A percentile compares a stretch with the other conserved stretches of the same genome.
These are phyloP conservation scores for Cyclotella baltica DNA, from an alignment of 108 stramenopile genomes.

Conservation along the genomic window DNA sequence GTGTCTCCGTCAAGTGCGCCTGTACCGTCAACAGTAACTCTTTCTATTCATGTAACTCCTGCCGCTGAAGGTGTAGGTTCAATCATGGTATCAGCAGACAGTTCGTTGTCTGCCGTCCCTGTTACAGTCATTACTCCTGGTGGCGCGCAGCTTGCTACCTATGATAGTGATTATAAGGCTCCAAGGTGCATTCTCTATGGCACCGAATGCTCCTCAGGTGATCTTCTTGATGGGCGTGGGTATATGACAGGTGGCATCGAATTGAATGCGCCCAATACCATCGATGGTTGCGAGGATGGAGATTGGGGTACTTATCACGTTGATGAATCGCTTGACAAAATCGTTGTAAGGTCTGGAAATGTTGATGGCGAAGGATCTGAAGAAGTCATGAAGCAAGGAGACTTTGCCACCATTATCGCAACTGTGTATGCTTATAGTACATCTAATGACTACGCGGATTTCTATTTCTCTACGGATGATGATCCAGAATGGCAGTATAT, in stretches of 20 bases:
- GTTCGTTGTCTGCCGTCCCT: background rate
- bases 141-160: conserved; percentile 10
- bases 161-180: conserved; percentile 21
- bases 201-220: conserved; percentile 1
- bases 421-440: too few relatives aligned
- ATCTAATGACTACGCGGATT: conserved; percentile 23
- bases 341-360: conserved; percentile 9
- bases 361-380: background rate
- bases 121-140: background rate
- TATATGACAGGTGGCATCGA: too few relatives aligned
- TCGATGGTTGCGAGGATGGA: conserved; percentile 24
- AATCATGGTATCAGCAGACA: background rate
- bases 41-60: background rate
- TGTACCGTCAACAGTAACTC: background rate
- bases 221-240: conserved; percentile 26
- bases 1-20: conserved; percentile 2
- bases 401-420: conserved; percentile 13
- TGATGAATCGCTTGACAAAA: conserved; percentile 38
- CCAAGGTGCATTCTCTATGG: conserved; percentile 18
- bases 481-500: conserved; percentile 12
- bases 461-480: conserved; percentile 12
- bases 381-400: conserved; percentile 3
- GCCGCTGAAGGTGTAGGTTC: background rate
- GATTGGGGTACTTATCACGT: conserved; percentile 4
- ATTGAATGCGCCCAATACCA: conserved; percentile 18